Evolutionary conservation across 495 filamentous ascomycete species (phyloP), one percentile per base, ranked within the genome.

Genomic region (Hapsidospora chrysogenum): DNA sequence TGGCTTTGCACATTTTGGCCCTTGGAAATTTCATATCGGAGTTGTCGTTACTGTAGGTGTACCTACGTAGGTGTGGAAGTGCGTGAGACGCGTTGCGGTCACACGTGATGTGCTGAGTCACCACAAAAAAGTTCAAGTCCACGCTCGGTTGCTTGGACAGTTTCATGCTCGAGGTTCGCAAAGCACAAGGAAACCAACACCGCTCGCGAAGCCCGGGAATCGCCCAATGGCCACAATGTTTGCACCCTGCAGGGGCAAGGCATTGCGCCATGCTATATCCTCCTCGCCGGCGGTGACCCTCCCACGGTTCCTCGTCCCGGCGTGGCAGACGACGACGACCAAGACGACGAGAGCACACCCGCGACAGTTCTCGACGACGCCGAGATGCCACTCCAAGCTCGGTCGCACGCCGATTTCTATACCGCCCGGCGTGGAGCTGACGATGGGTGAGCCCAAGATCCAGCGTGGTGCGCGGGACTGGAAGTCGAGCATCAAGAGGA

Each of bases 331-430:
- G 31, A 34, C 48, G 19, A 52, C 33, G 20, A 27, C 14, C 23
- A 6, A 26, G 6, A 6, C 6, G 23, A 6, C 23, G 23, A n/a
- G n/a, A n/a, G n/a, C n/a, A n/a, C n/a, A n/a, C n/a, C 50, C 63
- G 39, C 68, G 76, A 56, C 56, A 63, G 38, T 93, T 95, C 64
- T 80, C 82, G 5, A 74, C 69, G 29, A 76, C 81, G 21, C 46
- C 75, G 19, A 58, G 46, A 50, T 57, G 61, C 35, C 61, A 61
- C 37, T 95, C 87, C 33, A 84, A 92, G 60, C 76, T 95, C 39
- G 87, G 87, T 45, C 64, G 70, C 43, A 77, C 80, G 29, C 69
- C 85, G 20, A 67, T 97, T 42, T 76, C 82, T 31, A 65, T 95
- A 3, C 89, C 89, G 2, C 74, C 79, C 0, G 80, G 84, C 42